Conservation (phyloP, 2,329 filamentous ascomycete genomes). For the Akanthomyces uredinophilus region DNA sequence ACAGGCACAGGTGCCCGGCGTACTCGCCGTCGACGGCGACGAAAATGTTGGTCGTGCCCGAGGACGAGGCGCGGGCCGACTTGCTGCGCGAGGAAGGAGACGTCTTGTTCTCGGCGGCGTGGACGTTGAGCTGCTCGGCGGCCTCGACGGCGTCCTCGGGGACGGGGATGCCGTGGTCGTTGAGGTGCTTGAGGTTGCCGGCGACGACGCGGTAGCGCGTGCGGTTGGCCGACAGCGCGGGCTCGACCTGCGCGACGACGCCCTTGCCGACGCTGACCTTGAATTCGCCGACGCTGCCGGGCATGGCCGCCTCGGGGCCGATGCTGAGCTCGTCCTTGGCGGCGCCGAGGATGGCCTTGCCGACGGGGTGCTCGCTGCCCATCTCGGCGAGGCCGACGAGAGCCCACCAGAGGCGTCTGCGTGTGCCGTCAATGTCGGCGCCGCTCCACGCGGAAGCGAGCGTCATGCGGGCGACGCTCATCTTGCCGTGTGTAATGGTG, state of each 20-base stretch:
- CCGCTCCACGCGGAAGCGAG: conserved; percentile 64
- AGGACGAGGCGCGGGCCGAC: conserved; percentile 25
- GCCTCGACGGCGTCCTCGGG: conserved; percentile 59
- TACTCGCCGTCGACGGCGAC: conserved; percentile 80
- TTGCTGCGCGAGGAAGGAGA: conserved; percentile 35
- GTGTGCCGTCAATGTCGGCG: conserved; percentile 49
- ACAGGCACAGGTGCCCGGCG: conserved; percentile 75
- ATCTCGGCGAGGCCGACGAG: conserved; percentile 91
- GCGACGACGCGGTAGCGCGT: conserved; percentile 73
- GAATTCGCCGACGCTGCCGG: conserved; percentile 83
- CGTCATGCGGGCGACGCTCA: conserved; percentile 75
- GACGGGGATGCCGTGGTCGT: conserved; percentile 62
- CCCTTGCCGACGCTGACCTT: conserved; percentile 78
- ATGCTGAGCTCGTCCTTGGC: conserved; percentile 74
- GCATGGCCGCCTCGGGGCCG: conserved; percentile 65
- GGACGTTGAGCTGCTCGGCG: conserved; percentile 53
- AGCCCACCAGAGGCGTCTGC: conserved; percentile 85
- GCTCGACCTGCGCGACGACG: conserved; percentile 76
- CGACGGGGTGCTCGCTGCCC: conserved; percentile 92
- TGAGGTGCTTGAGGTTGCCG: conserved; percentile 75
- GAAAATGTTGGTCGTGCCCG: conserved; percentile 86
- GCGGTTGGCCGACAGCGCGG: conserved; percentile 61
- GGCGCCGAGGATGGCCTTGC: conserved; percentile 73
- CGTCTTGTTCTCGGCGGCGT: conserved; percentile 47
- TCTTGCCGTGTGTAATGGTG: conserved; percentile 89